Evolutionary conservation across 495 filamentous ascomycete species (phyloP), one percentile per base, ranked within the genome.

Genomic region (Podospora conica): DNA sequence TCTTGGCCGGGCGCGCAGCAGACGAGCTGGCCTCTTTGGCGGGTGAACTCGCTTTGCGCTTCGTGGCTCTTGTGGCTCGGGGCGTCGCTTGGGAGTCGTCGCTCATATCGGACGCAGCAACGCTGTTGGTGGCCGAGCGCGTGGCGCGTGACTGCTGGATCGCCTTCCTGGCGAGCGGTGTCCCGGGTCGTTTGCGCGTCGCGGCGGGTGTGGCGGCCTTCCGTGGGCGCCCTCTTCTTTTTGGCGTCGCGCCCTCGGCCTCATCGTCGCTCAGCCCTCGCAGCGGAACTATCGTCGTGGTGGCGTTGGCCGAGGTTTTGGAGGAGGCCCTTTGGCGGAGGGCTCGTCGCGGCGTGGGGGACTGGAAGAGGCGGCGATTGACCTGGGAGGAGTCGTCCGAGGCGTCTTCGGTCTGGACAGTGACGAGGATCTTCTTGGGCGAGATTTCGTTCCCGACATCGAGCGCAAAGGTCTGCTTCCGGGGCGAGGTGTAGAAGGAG

Each of bases 381-480:
- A 76, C 70, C 61, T 69, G 70, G 54, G 66, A 60, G 63, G 55
- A 65, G 40, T 27, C 23, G 28, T 61, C 29, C 28, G 40, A 48
- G 40, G 72, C 71, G 28, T 78, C 70, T 12, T 79, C 82, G 3
- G 83, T 80, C 68, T 86, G 80, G 55, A 86, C 81, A 0, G 84
- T 85, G 53, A 85, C 82, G 57, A 75, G 74, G 28, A 86, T 74
- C 68, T 79, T 82, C 67, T 84, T 81, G 8, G 82, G 81, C 53
- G 83, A 80, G 48, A 72, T 64, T 9, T 76, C 69, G 55, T 83
- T 71, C 12, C 83, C 84, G 20, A 84, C 79, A 48, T 86, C 82
- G 54, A 85, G 75, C 72, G 84, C 77, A 60, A 85, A 84, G 15
- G 75, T 84, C 66, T 79, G 81, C 69, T 84, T 84, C 22, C 77